Base-by-base conservation (phyloP, 192 early-diverging fungal species). In the Coemansia sp. region DNA sequence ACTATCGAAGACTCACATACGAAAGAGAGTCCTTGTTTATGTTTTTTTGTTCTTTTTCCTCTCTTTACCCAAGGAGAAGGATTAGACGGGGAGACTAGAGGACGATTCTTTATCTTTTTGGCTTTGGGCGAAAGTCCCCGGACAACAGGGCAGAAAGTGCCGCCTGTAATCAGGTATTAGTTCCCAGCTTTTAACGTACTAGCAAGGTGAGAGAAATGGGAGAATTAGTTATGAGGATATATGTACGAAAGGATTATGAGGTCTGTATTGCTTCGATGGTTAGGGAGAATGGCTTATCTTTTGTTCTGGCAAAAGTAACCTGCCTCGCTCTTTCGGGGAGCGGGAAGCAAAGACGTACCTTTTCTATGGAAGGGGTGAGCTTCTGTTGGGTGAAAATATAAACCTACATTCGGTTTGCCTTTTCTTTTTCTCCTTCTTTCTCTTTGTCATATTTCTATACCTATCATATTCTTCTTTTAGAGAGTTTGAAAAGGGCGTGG, bases 51-150 rank as follows among this genome's bases (percentile, higher is more conserved):
- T 26, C 26, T 26, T 26, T 26, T 26, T 26, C 26, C 26, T 26
- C 26, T 3, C 26, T 3, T 65, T 68, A 71, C 61, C 46, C 46
- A 47, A 47, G 46, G 10, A 3, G 46, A n/a, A 3, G 10, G 46
- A 62, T 63, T 19, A 57, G 21, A 12, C 26, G 26, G 26, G 26
- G 26, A 26, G 26, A 26, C 26, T 26, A 26, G 26, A 26, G 26
- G 26, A 8, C 22, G 51, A 21, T 22, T 54, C 51, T 54, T 54
- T 26, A 12, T 7, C 10, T 22, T 49, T 5, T 62, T 37, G 63
- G 79, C 79, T 82, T 82, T 82, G 74, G 79, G 79, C 3, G 74
- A 82, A 82, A 82, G 79, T 82, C 79, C 79, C 79, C 79, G 79
- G 79, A 82, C 79, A 45, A 59, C 58, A 63, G 79, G 79, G 79